These are phyloP conservation scores for Apiotrichum sp. DNA, from an alignment of 1,284 basidiomycete species.

Conservation along the genomic window DNA sequence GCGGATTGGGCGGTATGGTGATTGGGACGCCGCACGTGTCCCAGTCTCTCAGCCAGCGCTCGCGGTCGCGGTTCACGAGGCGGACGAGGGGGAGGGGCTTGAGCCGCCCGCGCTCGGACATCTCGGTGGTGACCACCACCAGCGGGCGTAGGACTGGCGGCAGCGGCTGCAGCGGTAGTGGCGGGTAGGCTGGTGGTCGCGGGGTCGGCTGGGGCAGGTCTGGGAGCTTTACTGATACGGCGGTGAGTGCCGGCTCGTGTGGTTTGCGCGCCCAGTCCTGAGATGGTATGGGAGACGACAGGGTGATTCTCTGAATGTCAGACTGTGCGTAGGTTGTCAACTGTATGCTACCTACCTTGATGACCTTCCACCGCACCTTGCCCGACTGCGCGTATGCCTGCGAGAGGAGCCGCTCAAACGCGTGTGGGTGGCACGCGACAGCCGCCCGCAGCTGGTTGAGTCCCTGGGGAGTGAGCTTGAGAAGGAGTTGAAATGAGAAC, in stretches of 20 bases:
- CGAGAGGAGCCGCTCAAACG: slow-evolving; percentile 22
- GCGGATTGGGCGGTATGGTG: slow-evolving; percentile 6
- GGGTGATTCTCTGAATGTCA: slow-evolving; percentile 13
- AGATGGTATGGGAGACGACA: background rate
- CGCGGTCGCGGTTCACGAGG: slow-evolving; percentile 6
- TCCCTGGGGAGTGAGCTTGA: slow-evolving; percentile 15
- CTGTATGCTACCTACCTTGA: slow-evolving; percentile 21
- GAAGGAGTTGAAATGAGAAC: background rate
- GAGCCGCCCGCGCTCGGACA: background rate
- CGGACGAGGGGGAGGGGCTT: background rate
- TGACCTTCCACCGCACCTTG: slow-evolving; percentile 5
- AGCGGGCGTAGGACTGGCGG: slow-evolving; percentile 4
- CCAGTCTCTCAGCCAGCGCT: slow-evolving; percentile 10
- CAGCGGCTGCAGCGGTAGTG: slow-evolving; percentile 5
- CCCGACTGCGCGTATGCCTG: background rate
- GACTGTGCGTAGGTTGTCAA: background rate
- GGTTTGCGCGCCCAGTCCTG: slow-evolving; percentile 3
- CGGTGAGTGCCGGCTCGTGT: too few species aligned
- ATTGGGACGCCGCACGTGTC: slow-evolving; percentile 20
- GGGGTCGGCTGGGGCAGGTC: background rate
- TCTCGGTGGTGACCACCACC: background rate
- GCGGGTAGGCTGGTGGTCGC: slow-evolving; percentile 4
- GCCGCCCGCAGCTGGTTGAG: slow-evolving; percentile 28
- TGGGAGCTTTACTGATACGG: too few species aligned
- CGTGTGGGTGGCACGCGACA: slow-evolving; percentile 37